A percentile compares a stretch with the other conserved stretches of the same genome.
phyloP scores from a whole-genome alignment of 2,329 filamentous ascomycete genomes.

The Parafenestella ontariensis region DNA sequence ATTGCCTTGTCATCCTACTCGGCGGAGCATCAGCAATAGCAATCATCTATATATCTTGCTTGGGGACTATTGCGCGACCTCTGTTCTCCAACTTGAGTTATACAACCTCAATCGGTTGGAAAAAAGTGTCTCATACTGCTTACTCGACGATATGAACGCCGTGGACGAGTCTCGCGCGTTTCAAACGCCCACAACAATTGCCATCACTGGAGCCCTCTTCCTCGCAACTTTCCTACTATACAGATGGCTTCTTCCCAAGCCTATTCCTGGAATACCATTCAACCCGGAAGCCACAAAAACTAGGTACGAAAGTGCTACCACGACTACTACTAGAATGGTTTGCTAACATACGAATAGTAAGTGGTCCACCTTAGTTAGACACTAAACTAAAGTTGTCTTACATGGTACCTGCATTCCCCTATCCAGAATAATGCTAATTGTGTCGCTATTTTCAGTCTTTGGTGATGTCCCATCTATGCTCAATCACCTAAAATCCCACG shows the following conservation, averaged over 20 bases:
- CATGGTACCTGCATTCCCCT: too few species aligned
- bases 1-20: background rate
- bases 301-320: too few species aligned
- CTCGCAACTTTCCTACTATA: conserved; percentile 16
- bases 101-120: background rate
- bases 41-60: background rate
- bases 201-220: background rate
- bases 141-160: background rate
- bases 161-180: background rate
- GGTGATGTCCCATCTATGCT: conserved; percentile 51
- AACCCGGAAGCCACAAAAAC: conserved; percentile 45
- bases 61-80: background rate
- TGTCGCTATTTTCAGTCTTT: too few species aligned
- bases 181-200: background rate
- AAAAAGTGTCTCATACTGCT: background rate
- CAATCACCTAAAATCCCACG: conserved; percentile 41
- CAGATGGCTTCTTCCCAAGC: conserved; percentile 48
- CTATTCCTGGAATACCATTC: conserved; percentile 57
- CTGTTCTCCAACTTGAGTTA: background rate
- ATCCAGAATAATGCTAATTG: too few species aligned
- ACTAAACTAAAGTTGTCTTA: too few species aligned
- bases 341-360: too few species aligned
- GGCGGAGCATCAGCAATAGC: background rate
- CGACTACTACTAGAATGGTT: too few species aligned
- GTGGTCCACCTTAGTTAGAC: too few species aligned